Conservation (phyloP, 352 stramenopile genomes). For the Thalassiosira allenii region DNA sequence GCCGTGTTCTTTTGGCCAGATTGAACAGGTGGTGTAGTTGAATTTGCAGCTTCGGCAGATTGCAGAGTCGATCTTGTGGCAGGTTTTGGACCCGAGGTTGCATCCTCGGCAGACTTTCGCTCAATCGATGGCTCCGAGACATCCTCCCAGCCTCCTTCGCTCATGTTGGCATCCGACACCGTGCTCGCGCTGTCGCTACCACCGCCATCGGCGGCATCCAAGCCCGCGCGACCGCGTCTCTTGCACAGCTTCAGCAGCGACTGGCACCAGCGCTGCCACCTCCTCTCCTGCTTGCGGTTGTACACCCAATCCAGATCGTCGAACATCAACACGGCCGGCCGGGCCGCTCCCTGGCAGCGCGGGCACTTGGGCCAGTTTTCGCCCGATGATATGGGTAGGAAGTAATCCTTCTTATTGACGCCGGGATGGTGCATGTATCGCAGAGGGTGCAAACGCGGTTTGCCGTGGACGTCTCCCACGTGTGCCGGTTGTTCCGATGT, state of each 20-base stretch:
- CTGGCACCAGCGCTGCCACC: conserved; percentile 44
- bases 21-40: too few relatives aligned
- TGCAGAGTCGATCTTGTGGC: too few relatives aligned
- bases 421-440: conserved; percentile 29
- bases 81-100: too few relatives aligned
- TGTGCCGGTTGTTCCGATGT: conserved; percentile 33
- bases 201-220: neutral
- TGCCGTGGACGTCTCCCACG: conserved; percentile 39
- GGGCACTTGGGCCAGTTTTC: conserved; percentile 72
- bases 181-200: conserved; percentile 1
- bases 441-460: conserved; percentile 19
- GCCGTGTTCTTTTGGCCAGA: too few relatives aligned
- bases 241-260: conserved; percentile 39
- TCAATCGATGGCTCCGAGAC: neutral
- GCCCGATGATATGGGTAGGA: conserved; percentile 22
- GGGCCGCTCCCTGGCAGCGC: conserved; percentile 81
- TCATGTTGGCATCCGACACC: conserved; percentile 10
- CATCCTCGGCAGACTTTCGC: too few relatives aligned
- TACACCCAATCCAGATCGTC: conserved; percentile 89
- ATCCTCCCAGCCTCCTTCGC: conserved; percentile 32
- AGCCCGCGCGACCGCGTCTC: conserved; percentile 1
- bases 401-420: conserved; percentile 15
- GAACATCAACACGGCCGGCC: conserved; percentile 93
- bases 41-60: too few relatives aligned
- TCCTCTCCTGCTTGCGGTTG: conserved; percentile 71